Evolutionary conservation across 495 filamentous ascomycete genomes (phyloP), one percentile per base, ranked within the genome.

Genomic region (Ramalina peruviana): DNA sequence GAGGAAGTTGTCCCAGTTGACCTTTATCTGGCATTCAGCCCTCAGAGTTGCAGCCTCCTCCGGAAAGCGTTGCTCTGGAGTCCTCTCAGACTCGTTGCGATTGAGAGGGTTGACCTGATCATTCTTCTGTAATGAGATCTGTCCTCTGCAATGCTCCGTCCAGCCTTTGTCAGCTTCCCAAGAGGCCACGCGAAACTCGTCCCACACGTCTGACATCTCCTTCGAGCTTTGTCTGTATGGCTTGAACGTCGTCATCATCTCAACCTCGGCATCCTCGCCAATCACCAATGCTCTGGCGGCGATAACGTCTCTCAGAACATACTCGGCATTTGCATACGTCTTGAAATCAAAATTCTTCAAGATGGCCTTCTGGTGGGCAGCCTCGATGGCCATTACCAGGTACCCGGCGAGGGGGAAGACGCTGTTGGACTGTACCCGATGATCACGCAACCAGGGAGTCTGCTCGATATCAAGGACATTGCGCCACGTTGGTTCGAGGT

Each of bases 321-420:
- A 54, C 3, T 17, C 10, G 1, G 45, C 30, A 30, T 20, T 19
- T 13, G 30, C 5, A 13, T 33, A 33, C 5, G n/a, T 15, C 3
- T 45, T 26, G 21, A 26, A 45, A 10, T 19, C 21, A 5, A 25
- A 27, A n/a, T 16, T 4, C 16, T 23, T 17, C 17, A 41, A 15
- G 15, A 25, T 19, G 6, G 44, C 19, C 23, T 53, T 15, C 43
- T 75, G 70, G 27, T 59, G 45, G 39, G 61, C 58, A 0, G 72
- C 76, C 55, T 83, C 78, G 1, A 81, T 55, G 3, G 72, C 78
- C 70, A 79, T 77, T 17, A 65, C 58, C 41, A 80, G 48, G 48
- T 70, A 80, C 4, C 72, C 75, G 15, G 77, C 69, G 46, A 67
- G 68, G 2, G 81, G 80, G 54, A 71, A 81, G 3, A 83, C 63